Evolutionary conservation across 495 filamentous ascomycete species (phyloP), one percentile per base, ranked within the genome.

Genomic region (Penicillium egyptiacum): DNA sequence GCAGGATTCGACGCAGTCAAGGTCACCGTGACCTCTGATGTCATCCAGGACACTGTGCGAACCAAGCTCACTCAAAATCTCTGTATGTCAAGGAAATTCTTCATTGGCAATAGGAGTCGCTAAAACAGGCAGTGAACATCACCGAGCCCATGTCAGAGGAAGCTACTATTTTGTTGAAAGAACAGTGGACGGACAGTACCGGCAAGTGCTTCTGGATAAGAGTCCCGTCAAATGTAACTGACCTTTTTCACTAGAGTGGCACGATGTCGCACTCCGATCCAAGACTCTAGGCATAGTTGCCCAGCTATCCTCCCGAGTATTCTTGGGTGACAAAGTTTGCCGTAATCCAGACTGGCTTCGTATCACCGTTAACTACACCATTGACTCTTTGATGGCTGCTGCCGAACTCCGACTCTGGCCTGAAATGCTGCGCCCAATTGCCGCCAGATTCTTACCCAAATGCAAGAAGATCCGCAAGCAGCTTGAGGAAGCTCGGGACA

Each of bases 291-390:
- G 71, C 6, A 46, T 80, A n/a, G 67, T 83, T 31, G 74, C 76
- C 12, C 75, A 75, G 16, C 64, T 78, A 10, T 78, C 79, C 3
- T 73, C 77, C 3, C 63, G 73, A 20, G 66, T 80, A n/a, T 81
- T 82, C 52, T 59, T 80, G 7, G 80, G 80, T 28, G 60, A 56
- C 0, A 62, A 66, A 0, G 48, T 81, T 10, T 78, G 75, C 53
- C 73, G 72, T 8, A 72, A 82, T 53, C 60, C 64, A 7, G 66
- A 69, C 0, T 75, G 79, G 64, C 64, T 81, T 6, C 60, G 66
- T 5, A 61, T 71, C 3, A 70, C 70, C 1, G 68, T 74, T 44
- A 64, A 65, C 4, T 83, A 76, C 56, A 75, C 77, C 2, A 51
- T 70, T 10, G 68, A 68, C 42, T 50, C 77, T 5, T 73, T 76